Evolutionary conservation across 108 stramenopile genomes (phyloP).

Genomic region (Asterionellopsis glacialis): DNA sequence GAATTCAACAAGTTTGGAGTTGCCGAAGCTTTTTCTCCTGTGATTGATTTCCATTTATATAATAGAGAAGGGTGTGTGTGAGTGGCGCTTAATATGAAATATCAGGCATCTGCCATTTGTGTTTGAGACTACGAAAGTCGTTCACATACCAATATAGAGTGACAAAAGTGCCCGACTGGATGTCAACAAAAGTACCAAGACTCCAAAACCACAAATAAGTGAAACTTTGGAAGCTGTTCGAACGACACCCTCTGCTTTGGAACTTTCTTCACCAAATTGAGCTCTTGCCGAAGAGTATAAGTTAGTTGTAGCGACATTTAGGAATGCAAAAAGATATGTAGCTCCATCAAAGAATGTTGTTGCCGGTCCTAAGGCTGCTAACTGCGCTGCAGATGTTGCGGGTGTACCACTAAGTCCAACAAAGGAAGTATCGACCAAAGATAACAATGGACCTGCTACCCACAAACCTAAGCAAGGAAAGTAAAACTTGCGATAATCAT

Average conservation of each 20-base stretch:
- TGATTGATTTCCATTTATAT: too few species aligned
- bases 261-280: constrained; percentile 22
- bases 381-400: constrained; percentile 27
- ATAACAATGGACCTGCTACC: constrained; percentile 77
- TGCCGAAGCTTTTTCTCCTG: constrained; percentile 52
- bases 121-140: neutral
- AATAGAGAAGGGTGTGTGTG: neutral
- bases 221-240: constrained; percentile 66
- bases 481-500: constrained; percentile 62
- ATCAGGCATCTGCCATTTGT: neutral
- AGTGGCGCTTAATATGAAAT: neutral
- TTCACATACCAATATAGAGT: constrained; percentile 70
- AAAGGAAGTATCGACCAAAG: constrained; percentile 80
- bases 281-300: constrained; percentile 75
- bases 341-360: constrained; percentile 87
- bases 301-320: constrained; percentile 89
- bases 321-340: constrained; percentile 79
- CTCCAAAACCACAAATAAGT: constrained; percentile 57
- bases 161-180: constrained; percentile 63
- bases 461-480: constrained; percentile 76
- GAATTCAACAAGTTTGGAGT: constrained; percentile 67
- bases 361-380: constrained; percentile 65
- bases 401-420: constrained; percentile 64
- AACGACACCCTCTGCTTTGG: constrained; percentile 65
- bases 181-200: constrained; percentile 58